These are phyloP conservation scores for Colletotrichum trifolii DNA, from an alignment of 2,329 filamentous ascomycete species.

Conservation along the genomic window DNA sequence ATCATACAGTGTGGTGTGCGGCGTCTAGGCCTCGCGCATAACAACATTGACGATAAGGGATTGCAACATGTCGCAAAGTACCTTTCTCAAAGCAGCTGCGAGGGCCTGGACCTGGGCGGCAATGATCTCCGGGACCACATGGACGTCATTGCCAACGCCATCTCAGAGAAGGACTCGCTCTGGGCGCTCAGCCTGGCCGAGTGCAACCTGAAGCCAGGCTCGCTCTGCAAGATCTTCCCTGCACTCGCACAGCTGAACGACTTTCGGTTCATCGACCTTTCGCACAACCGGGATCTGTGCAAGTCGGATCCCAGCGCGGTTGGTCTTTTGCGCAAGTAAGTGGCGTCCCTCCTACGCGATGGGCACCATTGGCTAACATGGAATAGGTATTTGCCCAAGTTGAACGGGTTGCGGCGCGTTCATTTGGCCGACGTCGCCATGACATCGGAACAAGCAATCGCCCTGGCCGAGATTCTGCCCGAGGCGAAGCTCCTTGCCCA, in stretches of 20 bases:
- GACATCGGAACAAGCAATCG: conserved; percentile 88
- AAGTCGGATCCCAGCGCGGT: conserved; percentile 78
- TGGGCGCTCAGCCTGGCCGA: conserved; percentile 89
- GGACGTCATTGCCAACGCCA: conserved; percentile 61
- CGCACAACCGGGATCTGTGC: conserved; percentile 87
- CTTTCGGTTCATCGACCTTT: conserved; percentile 91
- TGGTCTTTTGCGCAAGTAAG: conserved; percentile 77
- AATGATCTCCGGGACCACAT: conserved; percentile 75
- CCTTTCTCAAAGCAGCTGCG: conserved; percentile 79
- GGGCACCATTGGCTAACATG: conserved; percentile 12
- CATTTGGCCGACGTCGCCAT: conserved; percentile 88
- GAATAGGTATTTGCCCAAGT: conserved; percentile 78
- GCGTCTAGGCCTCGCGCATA: conserved; percentile 85
- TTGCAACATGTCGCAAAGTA: conserved; percentile 82
- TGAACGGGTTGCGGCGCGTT: conserved; percentile 82
- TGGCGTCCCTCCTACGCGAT: conserved; percentile 25
- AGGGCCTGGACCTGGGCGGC: conserved; percentile 88
- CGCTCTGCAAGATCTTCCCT: conserved; percentile 80
- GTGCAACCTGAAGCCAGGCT: conserved; percentile 80
- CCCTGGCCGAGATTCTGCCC: conserved; percentile 88
- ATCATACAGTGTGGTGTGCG: conserved; percentile 81
- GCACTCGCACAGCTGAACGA: conserved; percentile 75
- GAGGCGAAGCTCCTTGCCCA: conserved; percentile 86
- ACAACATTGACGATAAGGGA: conserved; percentile 78
- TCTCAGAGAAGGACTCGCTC: conserved; percentile 67